A percentile compares a stretch with the other conserved stretches of the same genome.
Evolutionary conservation across 257 asterid species (phyloP).

Genomic region (Lycium ferocissimum): DNA sequence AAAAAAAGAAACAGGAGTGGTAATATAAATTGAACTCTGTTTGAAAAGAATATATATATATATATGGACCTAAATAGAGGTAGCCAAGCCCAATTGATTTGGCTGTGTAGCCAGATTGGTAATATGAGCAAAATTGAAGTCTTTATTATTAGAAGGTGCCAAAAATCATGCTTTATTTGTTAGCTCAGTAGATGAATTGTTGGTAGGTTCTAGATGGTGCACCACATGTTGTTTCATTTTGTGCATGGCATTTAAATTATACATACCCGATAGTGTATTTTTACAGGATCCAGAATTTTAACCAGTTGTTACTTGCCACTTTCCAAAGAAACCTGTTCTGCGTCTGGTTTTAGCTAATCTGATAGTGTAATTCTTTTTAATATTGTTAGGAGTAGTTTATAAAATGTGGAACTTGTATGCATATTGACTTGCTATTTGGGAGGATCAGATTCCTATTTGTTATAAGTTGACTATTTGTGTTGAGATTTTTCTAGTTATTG

Average conservation of each 20-base stretch:
- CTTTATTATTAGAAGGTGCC: neutral
- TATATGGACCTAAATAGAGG: neutral
- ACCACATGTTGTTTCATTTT: neutral
- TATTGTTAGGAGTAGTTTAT: neutral
- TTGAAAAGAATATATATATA: neutral
- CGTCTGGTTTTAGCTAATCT: slow-evolving; percentile 4
- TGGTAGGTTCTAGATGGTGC: slow-evolving; percentile 21
- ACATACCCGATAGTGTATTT: neutral
- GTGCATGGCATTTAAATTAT: neutral
- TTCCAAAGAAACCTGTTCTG: neutral
- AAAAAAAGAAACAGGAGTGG: neutral
- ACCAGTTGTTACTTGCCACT: neutral
- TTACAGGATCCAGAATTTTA: neutral
- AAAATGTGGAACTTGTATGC: neutral
- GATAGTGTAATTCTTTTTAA: neutral
- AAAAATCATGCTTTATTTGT: slow-evolving; percentile 18
- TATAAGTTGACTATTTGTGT: slow-evolving; percentile 2
- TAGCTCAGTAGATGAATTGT: slow-evolving; percentile 22
- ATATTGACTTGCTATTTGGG: neutral
- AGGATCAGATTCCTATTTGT: slow-evolving; percentile 17
- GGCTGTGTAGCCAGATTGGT: neutral
- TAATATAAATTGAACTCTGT: neutral
- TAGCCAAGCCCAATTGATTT: neutral
- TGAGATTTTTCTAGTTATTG: neutral
- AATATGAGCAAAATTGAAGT: neutral